Base-by-base conservation (phyloP, 2,329 filamentous ascomycete species). In the Colletotrichum plurivorum region DNA sequence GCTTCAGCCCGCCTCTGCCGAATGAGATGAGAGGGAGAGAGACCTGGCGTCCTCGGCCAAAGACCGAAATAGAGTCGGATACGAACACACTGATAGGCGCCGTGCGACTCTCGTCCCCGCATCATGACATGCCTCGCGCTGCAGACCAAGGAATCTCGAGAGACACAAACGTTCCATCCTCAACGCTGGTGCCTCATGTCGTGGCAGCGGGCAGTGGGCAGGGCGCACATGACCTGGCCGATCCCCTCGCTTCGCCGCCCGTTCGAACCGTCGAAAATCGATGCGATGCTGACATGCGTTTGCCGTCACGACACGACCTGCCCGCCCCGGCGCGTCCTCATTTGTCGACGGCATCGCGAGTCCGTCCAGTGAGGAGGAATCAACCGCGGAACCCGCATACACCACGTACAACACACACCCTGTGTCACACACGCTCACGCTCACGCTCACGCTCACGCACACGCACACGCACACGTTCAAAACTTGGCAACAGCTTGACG, bases 171-270 rank as follows among this genome's bases (percentile, higher is more conserved):
- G 31, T 43, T 25, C 53, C 36, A 56, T 56, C 53, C 25, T 43
- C 53, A 56, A 56, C 53, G 31, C 31, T 36, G 43, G 20, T 36
- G 31, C 31, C 31, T 36, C 9, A 61, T 46, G 59, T 62, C 59
- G 59, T 54, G 48, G 59, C 59, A 39, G 20, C 43, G 15, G 49
- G 45, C 59, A 49, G 22, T 53, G 15, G 49, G 31, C 10, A 22
- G 8, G 57, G 51, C 41, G 49, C 59, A 62, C 59, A 62, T 54
- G 59, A 62, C 49, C 49, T 25, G 49, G 59, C 49, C 49, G 59
- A 48, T 62, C 49, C 48, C 31, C 36, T 22, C 59, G 49, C 59
- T 36, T 62, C n/a, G 59, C 59, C 52, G 31, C 12, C 20, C 52
- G 52, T 54, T 54, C 52, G 31, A 53, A 54, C 22, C 49, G 25